Evolutionary conservation across 192 early-diverging fungal genomes (phyloP).

Genomic region (Phlyctochytrium arcticum): DNA sequence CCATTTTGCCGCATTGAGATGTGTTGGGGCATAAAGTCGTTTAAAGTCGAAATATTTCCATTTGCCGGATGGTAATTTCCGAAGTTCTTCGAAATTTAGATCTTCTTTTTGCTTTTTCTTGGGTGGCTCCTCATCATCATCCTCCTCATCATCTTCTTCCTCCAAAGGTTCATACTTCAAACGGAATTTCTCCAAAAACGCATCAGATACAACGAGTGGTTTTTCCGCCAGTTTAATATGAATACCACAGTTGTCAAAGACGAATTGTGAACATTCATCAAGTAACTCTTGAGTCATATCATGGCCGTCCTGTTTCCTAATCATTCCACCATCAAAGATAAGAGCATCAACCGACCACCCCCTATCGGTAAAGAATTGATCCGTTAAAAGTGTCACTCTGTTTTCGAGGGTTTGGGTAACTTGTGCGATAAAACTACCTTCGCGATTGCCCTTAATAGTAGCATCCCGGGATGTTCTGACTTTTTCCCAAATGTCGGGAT

Average conservation of each 20-base stretch:
- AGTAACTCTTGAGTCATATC: neutral
- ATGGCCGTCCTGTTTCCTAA: neutral
- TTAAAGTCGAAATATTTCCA: conserved; percentile 9
- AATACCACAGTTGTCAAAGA: neutral
- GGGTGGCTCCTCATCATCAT: no score
- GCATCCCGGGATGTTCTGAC: neutral
- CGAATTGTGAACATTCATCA: neutral
- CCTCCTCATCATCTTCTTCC: no score
- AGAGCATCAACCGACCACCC: neutral
- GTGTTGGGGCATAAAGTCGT: neutral
- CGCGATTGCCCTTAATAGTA: neutral
- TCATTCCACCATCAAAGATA: neutral
- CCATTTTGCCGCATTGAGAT: neutral
- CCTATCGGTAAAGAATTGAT: neutral
- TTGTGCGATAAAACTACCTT: neutral
- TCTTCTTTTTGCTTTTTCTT: neutral
- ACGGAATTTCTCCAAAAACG: neutral
- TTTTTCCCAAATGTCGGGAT: neutral
- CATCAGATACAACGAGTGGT: neutral
- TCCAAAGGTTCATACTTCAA: no score
- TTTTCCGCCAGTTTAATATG: neutral
- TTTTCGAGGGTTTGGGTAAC: conserved; percentile 1
- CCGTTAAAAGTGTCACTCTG: neutral
- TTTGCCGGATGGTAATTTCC: neutral
- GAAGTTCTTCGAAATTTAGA: neutral